Conservation (phyloP, 2,329 filamentous ascomycete genomes). For the Sclerotiophoma versabilis region DNA sequence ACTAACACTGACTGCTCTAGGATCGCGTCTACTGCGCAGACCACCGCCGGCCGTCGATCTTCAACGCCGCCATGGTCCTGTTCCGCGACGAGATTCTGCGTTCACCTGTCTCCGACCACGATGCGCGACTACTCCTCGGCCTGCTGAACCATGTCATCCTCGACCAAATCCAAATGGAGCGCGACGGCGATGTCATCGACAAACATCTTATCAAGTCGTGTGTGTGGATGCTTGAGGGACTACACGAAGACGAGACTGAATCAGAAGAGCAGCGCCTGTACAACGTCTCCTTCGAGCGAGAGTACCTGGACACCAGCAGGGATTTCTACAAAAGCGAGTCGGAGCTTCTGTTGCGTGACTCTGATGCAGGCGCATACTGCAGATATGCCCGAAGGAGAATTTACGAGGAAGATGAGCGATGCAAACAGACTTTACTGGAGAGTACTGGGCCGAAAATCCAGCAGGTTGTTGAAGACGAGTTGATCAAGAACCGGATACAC, state of each 20-base stretch:
- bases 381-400: conserved; percentile 77
- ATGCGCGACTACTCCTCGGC: conserved; percentile 66
- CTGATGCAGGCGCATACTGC: conserved; percentile 83
- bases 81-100: conserved; percentile 87
- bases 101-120: conserved; percentile 56
- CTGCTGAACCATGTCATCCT: conserved; percentile 83
- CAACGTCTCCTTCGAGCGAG: conserved; percentile 79
- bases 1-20: conserved; percentile 44
- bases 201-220: conserved; percentile 81
- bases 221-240: conserved; percentile 84
- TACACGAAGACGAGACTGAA: conserved; percentile 84
- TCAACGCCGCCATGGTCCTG: conserved; percentile 81
- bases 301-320: conserved; percentile 74
- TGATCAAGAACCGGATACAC: conserved; percentile 78
- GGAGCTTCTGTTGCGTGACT: conserved; percentile 74
- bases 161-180: conserved; percentile 91
- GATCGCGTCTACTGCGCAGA: conserved; percentile 84
- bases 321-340: conserved; percentile 81
- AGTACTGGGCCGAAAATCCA: conserved; percentile 77
- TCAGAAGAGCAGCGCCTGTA: conserved; percentile 83
- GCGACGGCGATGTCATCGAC: conserved; percentile 88
- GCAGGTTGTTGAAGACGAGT: conserved; percentile 77
- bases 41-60: conserved; percentile 77
- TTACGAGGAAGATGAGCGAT: conserved; percentile 81
- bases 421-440: conserved; percentile 78